Base-by-base conservation (phyloP, 2,329 filamentous ascomycete species). In the Colletotrichum euphorbiae region DNA sequence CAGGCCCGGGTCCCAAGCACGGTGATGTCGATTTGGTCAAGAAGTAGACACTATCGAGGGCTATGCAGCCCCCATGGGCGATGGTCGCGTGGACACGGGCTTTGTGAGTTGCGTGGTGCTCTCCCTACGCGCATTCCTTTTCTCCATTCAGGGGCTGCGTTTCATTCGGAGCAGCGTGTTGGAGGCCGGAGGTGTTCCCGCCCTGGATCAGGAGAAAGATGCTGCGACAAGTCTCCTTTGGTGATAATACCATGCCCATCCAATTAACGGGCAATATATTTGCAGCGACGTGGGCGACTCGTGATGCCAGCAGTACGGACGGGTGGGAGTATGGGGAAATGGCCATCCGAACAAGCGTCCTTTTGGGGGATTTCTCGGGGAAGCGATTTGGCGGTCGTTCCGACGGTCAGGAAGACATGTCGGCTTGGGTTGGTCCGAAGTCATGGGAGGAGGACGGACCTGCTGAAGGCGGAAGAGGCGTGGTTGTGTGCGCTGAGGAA, bases 361-460 rank as follows among this genome's bases (percentile, higher is more conserved):
- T 64, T 60, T 58, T 58, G 42, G 24, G n/a, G n/a, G n/a, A n/a
- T n/a, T 33, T 67, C 62, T 52, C 50, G 50, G 51, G 56, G 67
- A 62, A 57, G 50, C 62, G 50, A 64, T 69, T 69, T 64, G 56
- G 66, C 61, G 66, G 64, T 63, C 59, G 64, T 63, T 43, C 64
- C 64, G 64, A 67, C 52, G 64, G 59, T 52, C 31, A 31, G 64
- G 51, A 54, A 57, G 58, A 56, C 45, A 42, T 5, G 36, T 52
- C 59, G 59, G 59, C 33, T 33, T 63, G 59, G 64, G 59, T 54
- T 67, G 64, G 64, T 63, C 64, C 64, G 51, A 67, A 63, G 59
- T 51, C 33, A 62, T 36, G 43, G n/a, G n/a, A n/a, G n/a, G 57
- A 56, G 40, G 17, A 60, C 17, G 24, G 40, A 55, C 48, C 42